Conservation (phyloP, 1,139 yeast genomes). For the Geotrichum aggregatum region DNA sequence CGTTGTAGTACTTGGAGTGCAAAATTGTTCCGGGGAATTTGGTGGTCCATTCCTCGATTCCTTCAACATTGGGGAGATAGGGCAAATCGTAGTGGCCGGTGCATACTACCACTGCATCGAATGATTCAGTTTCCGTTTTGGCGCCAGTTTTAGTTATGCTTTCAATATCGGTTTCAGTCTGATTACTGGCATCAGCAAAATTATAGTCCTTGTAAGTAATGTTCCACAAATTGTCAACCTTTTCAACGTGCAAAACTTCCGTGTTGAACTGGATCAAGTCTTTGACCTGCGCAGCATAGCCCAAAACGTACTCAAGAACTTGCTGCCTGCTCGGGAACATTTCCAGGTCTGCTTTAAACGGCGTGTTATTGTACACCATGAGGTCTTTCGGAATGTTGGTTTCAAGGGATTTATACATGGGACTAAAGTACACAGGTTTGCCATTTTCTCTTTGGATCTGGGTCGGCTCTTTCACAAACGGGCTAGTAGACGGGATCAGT, state of each 20-base stretch:
- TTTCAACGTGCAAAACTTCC: conserved; percentile 39
- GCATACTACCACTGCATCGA: conserved; percentile 56
- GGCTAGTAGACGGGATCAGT: conserved; percentile 28
- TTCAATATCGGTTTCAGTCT: conserved; percentile 33
- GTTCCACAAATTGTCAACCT: conserved; percentile 43
- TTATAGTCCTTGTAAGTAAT: conserved; percentile 34
- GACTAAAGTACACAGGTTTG: conserved; percentile 38
- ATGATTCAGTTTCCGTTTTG: conserved; percentile 26
- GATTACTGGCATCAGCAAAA: conserved; percentile 11
- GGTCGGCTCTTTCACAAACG: conserved; percentile 27
- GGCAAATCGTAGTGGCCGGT: conserved; percentile 59
- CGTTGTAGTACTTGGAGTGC: conserved; percentile 55
- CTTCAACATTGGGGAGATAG: conserved; percentile 50
- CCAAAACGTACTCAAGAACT: conserved; percentile 47
- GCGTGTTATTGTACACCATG: conserved; percentile 53
- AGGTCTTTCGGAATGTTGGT: conserved; percentile 57
- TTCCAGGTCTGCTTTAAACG: conserved; percentile 45
- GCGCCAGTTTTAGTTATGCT: conserved; percentile 16
- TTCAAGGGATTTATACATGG: conserved; percentile 52
- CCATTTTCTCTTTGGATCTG: conserved; percentile 18
- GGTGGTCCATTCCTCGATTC: conserved; percentile 49
- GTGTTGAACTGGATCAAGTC: conserved; percentile 40
- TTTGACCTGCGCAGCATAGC: conserved; percentile 45
- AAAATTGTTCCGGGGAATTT: conserved; percentile 45
- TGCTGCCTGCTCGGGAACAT: conserved; percentile 50